Percentiles rank a stretch among this genome's conserved stretches.
These are phyloP conservation scores for Eucalyptus viminalis DNA, from an alignment of 345 rosid genomes.

Conservation along the genomic window DNA sequence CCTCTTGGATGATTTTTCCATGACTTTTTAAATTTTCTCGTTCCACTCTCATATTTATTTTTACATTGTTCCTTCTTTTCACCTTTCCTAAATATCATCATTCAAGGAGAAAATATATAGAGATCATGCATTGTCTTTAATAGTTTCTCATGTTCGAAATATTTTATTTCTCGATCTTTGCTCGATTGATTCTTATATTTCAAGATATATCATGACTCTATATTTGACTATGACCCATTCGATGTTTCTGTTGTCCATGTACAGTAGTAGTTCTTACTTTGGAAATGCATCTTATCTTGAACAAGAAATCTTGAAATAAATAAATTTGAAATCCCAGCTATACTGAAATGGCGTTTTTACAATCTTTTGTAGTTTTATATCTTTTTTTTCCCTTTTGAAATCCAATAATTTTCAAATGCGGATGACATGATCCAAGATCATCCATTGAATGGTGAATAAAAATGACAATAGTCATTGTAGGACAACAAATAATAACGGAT, in stretches of 20 bases:
- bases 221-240: not conserved
- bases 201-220: not conserved
- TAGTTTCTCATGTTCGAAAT: not conserved
- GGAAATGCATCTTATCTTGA: not conserved
- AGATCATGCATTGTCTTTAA: not conserved
- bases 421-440: not conserved
- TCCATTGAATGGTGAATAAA: not conserved
- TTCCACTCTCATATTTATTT: not conserved
- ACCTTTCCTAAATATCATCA: not conserved
- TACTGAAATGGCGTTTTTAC: not conserved
- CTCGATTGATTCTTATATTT: not conserved
- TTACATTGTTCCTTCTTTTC: not conserved
- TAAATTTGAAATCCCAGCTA: not conserved
- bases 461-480: not conserved
- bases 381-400: not conserved
- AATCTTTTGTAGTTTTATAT: not conserved
- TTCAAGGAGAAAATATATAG: not conserved
- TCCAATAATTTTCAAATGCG: not conserved
- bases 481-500: not conserved
- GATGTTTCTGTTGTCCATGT: fast-evolving
- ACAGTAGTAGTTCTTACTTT: not conserved
- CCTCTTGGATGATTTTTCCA: not conserved
- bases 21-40: not conserved
- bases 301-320: not conserved
- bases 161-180: not conserved